Conservation (phyloP, 2,329 filamentous ascomycete species). For the Chalara sp. region DNA sequence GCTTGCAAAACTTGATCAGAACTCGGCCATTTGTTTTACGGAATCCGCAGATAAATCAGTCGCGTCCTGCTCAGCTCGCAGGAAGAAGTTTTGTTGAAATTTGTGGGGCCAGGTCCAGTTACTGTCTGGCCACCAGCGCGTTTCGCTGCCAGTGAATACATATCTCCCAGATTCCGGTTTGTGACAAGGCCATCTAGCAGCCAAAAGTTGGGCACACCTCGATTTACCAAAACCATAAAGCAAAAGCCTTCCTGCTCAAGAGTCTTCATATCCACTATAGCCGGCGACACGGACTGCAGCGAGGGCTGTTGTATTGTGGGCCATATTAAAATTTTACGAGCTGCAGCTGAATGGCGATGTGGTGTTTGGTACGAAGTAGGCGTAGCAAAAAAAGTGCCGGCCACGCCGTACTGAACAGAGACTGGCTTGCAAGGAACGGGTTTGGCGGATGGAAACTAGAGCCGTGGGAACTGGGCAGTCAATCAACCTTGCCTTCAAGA, state of each 20-base stretch:
- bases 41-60: too few species aligned
- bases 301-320: conserved; percentile 35
- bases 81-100: too few species aligned
- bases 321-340: conserved; percentile 47
- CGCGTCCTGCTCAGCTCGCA: too few species aligned
- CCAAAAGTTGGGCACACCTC: conserved; percentile 12
- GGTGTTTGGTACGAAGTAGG: conserved; percentile 6
- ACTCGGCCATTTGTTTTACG: too few species aligned
- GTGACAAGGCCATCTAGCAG: conserved; percentile 19
- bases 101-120: conserved; percentile 1
- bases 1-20: too few species aligned
- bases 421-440: conserved; percentile 19
- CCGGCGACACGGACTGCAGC: conserved; percentile 28
- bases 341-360: conserved; percentile 27
- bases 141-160: conserved; percentile 25
- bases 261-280: conserved; percentile 27
- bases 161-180: conserved; percentile 21
- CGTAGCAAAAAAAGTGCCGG: conserved; percentile 18
- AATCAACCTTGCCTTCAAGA: conserved; percentile 50
- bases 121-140: conserved; percentile 17
- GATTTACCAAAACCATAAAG: conserved; percentile 28
- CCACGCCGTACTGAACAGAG: conserved; percentile 14
- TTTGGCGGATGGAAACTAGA: conserved; percentile 16
- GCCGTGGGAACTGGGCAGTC: conserved; percentile 19
- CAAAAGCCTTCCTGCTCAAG: conserved; percentile 32